Base-by-base conservation (phyloP, 495 filamentous ascomycete genomes). In the Baudoinia panamericana region DNA sequence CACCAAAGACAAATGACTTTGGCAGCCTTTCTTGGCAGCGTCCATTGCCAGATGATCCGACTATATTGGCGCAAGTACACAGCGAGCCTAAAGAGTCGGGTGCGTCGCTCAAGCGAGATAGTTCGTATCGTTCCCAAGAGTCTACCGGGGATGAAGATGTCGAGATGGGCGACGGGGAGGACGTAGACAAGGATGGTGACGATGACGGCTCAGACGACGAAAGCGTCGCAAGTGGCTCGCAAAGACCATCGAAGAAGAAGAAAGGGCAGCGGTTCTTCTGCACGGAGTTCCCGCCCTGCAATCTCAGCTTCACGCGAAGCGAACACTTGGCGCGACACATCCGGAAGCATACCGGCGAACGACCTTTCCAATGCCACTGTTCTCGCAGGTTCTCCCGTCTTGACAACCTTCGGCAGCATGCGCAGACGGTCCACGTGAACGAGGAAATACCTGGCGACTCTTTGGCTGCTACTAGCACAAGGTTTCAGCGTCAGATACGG, bases 221-320 rank as follows among this genome's bases (percentile, higher is more conserved):
- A 45, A 80, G 73, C 45, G 71, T 80, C 6, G 75, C 72, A 36
- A 81, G 75, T 8, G 71, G 79, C 18, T 68, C 71, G 39, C 75
- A 71, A 20, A 65, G 73, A 31, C 72, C 73, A 11, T 72, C 72
- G 23, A 93, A 90, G 60, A 93, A 93, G 69, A 96, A 96, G 64
- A 95, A 94, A 59, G 87, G 87, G 1, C 87, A 94, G 56, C 73
- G 85, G 30, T 97, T 97, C 55, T 95, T 84, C 58, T 97, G 90
- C 63, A 93, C 82, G n/a, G 84, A 93, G 18, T 95, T 87, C 54
- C 92, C 92, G 29, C 83, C 86, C 13, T 97, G 90, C 61, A 85
- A 79, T 53, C 61, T 97, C 19, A 93, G 87, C 57, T 97, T 97
- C 58, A 96, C 90, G 2, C 72, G 90, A 27, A 96, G 92, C 54